Evolutionary conservation across 1,284 basidiomycete genomes (phyloP).

Genomic region (Cerrena zonata): DNA sequence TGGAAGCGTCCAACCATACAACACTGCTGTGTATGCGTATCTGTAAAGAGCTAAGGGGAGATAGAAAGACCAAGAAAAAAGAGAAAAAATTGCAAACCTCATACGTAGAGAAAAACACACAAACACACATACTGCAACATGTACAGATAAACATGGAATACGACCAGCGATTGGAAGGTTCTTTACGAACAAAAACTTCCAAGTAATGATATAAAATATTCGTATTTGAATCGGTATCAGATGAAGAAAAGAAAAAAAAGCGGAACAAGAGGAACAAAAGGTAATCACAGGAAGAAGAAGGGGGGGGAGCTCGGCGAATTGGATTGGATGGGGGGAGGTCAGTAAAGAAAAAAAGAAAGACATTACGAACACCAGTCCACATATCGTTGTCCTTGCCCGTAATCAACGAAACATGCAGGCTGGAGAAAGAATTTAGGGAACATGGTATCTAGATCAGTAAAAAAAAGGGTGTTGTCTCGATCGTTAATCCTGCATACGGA

Average conservation of each 20-base stretch:
- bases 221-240: neutral
- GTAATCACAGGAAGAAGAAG: no score
- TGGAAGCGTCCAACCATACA: no score
- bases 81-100: no score
- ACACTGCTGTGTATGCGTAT: no score
- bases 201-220: neutral
- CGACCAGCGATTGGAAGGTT: neutral
- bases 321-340: neutral
- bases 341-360: neutral
- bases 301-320: no score
- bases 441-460: constrained; percentile 5
- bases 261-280: neutral
- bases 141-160: neutral
- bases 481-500: constrained; percentile 5
- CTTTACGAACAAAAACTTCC: neutral
- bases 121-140: neutral
- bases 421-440: neutral
- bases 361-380: neutral
- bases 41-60: no score
- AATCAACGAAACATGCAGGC: neutral
- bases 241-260: neutral
- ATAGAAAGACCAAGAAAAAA: constrained; percentile 11
- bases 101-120: constrained; percentile 3
- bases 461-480: neutral
- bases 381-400: neutral